Conservation (phyloP, 139 green algal genomes). For the Closterium sp. region DNA sequence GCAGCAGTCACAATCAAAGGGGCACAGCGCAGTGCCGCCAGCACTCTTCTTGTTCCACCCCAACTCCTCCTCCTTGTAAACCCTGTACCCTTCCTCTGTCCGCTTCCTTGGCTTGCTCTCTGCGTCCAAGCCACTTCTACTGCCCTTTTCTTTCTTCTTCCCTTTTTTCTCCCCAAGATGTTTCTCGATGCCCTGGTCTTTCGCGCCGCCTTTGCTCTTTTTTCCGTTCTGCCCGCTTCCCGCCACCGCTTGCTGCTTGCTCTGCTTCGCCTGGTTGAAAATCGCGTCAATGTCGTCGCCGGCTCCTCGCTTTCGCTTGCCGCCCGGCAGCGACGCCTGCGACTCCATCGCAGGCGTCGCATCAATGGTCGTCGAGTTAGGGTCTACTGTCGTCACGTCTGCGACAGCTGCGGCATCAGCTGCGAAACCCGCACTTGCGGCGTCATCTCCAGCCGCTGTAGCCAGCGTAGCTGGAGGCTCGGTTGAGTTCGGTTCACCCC, state of each 20-base stretch:
- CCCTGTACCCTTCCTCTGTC: conserved; percentile 77
- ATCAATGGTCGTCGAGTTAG: not conserved
- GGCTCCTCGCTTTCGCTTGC: not conserved
- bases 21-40: conserved; percentile 73
- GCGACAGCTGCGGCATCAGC: not conserved
- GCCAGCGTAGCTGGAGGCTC: not conserved
- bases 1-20: too few species aligned
- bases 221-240: not conserved
- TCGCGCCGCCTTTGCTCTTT: not conserved
- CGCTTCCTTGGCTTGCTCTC: conserved; percentile 55
- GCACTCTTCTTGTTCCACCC: conserved; percentile 60
- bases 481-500: not conserved
- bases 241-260: not conserved
- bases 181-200: not conserved
- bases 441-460: not conserved
- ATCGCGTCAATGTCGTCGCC: not conserved
- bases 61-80: conserved; percentile 81
- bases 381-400: not conserved
- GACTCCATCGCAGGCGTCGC: not conserved
- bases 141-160: not conserved
- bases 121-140: not conserved
- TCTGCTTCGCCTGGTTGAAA: not conserved
- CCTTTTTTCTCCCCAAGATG: not conserved
- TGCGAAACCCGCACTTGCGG: not conserved
- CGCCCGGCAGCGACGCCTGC: not conserved